A percentile compares a stretch with the other conserved stretches of the same genome.
These are phyloP conservation scores for Phytophthora pinifolia DNA, from an alignment of 352 stramenopile genomes.

Conservation along the genomic window DNA sequence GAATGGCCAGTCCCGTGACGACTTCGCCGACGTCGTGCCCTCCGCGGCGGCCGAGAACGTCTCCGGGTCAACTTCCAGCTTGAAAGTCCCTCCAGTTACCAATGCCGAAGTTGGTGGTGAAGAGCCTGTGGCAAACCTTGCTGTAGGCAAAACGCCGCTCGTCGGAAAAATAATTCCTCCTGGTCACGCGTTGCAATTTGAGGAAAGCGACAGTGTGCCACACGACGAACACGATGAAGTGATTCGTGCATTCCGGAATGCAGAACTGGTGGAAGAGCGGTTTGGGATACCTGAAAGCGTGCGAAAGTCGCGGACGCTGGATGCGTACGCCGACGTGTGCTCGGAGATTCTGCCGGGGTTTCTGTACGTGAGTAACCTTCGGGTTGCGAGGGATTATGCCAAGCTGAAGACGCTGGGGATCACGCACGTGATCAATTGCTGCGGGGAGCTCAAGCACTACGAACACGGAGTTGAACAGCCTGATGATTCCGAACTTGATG, in stretches of 20 bases:
- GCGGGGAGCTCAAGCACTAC: constrained; percentile 33
- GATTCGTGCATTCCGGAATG: constrained; percentile 8
- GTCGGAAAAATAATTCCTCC: constrained; percentile 20
- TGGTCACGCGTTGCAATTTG: constrained; percentile 25
- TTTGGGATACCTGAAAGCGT: constrained; percentile 62
- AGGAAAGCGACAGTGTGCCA: constrained; percentile 3
- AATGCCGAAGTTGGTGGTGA: background rate
- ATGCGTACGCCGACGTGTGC: constrained; percentile 44
- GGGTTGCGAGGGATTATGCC: constrained; percentile 33
- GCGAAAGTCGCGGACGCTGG: constrained; percentile 46
- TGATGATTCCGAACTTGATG: constrained; percentile 10
- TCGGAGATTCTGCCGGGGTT: constrained; percentile 57
- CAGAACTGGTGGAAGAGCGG: constrained; percentile 9
- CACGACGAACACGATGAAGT: constrained; percentile 10
- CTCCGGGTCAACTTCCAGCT: background rate
- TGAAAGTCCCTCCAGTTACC: background rate
- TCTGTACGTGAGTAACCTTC: constrained; percentile 62
- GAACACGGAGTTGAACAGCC: constrained; percentile 9
- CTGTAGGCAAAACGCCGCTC: constrained; percentile 2
- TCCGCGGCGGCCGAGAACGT: constrained; percentile 15
- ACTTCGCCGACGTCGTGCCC: constrained; percentile 37
- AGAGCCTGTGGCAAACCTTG: background rate
- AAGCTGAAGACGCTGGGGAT: constrained; percentile 40
- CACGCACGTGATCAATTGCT: constrained; percentile 64
- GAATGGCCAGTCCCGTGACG: constrained; percentile 29